These are phyloP conservation scores for Hamigera avellanea DNA, from an alignment of 495 filamentous ascomycete species.

Conservation along the genomic window DNA sequence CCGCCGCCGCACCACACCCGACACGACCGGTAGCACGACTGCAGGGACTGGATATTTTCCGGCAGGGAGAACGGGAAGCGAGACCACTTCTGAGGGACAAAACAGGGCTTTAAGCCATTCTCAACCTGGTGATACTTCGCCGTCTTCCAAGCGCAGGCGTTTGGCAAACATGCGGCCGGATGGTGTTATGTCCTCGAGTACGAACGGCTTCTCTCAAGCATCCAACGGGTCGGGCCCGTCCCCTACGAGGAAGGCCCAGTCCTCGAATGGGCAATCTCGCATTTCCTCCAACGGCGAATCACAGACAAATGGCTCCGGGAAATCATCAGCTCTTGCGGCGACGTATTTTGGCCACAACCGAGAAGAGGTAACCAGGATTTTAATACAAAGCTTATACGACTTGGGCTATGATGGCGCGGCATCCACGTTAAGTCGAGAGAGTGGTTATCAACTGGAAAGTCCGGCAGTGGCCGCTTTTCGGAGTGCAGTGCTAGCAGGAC, in stretches of 20 bases:
- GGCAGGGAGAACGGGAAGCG: constrained; percentile 16
- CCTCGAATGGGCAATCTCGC: constrained; percentile 40
- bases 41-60: constrained; percentile 12
- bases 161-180: constrained; percentile 52
- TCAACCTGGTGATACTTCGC: constrained; percentile 27
- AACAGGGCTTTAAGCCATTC: constrained; percentile 11
- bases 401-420: constrained; percentile 77
- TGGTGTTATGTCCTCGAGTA: constrained; percentile 29
- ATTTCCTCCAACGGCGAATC: constrained; percentile 26
- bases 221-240: constrained; percentile 32
- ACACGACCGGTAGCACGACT: constrained; percentile 6
- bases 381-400: constrained; percentile 84
- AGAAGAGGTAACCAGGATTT: constrained; percentile 84
- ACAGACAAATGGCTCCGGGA: constrained; percentile 36
- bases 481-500: constrained; percentile 65
- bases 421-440: constrained; percentile 60
- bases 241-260: constrained; percentile 27
- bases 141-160: constrained; percentile 50
- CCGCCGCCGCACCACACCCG: constrained; percentile 18
- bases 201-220: constrained; percentile 36
- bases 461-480: constrained; percentile 75
- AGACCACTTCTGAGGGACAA: constrained; percentile 15
- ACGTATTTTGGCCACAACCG: constrained; percentile 74
- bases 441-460: constrained; percentile 81
- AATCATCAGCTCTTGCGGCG: constrained; percentile 19